Evolutionary conservation across 495 filamentous ascomycete genomes (phyloP).

Genomic region (Trypethelium eluteriae): DNA sequence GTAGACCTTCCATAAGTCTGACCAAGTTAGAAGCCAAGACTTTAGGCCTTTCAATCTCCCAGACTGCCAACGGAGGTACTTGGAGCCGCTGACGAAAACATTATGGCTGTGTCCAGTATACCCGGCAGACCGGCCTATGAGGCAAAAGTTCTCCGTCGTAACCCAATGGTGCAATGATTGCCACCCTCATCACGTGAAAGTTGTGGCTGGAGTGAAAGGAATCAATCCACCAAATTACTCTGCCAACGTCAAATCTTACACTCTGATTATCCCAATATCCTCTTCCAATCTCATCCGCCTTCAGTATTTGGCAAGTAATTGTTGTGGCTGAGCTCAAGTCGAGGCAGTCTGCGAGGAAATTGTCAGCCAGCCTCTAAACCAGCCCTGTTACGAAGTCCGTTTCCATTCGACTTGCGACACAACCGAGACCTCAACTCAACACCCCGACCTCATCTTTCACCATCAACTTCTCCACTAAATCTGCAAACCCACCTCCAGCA

Average conservation of each 20-base stretch:
- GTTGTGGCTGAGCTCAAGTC: not conserved
- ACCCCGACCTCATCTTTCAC: constrained; percentile 6
- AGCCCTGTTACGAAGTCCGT: constrained; percentile 11
- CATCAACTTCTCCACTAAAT: not conserved
- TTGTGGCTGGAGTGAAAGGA: constrained; percentile 4
- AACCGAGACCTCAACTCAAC: constrained; percentile 10
- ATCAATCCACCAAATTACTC: not conserved
- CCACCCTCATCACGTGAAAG: constrained; percentile 4
- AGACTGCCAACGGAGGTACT: too few species aligned
- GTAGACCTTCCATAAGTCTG: too few species aligned
- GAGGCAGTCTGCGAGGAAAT: not conserved
- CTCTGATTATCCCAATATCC: not conserved
- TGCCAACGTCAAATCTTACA: constrained; percentile 2
- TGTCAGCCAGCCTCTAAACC: constrained; percentile 7
- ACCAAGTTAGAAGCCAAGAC: too few species aligned
- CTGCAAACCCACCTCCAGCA: not conserved
- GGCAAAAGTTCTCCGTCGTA: not conserved
- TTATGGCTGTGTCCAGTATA: not conserved
- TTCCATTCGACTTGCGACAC: constrained; percentile 12
- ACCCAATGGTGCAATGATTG: not conserved
- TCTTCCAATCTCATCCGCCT: not conserved
- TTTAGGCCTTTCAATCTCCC: too few species aligned
- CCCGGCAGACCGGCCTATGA: not conserved
- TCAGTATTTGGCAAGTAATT: not conserved
- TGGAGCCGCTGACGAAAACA: not conserved